phyloP scores from a whole-genome alignment of 108 stramenopile species.

The Mediolabrus comicus region DNA sequence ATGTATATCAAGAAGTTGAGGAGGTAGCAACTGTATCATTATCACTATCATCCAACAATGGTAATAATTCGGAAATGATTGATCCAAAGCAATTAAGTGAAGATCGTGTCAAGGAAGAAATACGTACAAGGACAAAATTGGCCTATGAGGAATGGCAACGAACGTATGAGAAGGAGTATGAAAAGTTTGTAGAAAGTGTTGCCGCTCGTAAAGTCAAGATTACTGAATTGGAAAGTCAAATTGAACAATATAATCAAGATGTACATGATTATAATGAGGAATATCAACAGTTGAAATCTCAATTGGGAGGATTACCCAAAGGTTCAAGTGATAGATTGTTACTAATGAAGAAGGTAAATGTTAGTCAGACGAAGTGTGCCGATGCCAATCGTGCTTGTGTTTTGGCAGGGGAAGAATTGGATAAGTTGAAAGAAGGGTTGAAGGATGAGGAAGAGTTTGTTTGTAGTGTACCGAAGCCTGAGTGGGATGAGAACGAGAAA shows the following conservation, averaged over 20 bases:
- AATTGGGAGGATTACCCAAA: background rate
- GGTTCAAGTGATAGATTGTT: background rate
- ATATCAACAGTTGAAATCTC: background rate
- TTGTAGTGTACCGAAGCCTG: too few species aligned
- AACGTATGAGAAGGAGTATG: background rate
- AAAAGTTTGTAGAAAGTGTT: too few species aligned
- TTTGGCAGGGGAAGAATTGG: background rate
- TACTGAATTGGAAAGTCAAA: background rate
- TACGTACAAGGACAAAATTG: too few species aligned
- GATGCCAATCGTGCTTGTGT: background rate
- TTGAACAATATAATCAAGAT: background rate
- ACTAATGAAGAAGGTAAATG: background rate
- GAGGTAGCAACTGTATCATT: too few species aligned
- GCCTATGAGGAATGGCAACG: background rate
- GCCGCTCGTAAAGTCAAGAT: background rate
- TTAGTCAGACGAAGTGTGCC: background rate
- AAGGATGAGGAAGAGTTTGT: too few species aligned
- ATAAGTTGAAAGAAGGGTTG: too few species aligned
- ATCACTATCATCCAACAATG: too few species aligned
- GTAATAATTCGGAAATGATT: too few species aligned
- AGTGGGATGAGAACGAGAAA: too few species aligned
- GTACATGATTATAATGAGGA: background rate
- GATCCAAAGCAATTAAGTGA: too few species aligned
- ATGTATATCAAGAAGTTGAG: too few species aligned
- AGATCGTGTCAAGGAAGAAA: too few species aligned